phyloP scores from a whole-genome alignment of 202 grass and related monocot genomes.

The Dendrocalamus latiflorus region DNA sequence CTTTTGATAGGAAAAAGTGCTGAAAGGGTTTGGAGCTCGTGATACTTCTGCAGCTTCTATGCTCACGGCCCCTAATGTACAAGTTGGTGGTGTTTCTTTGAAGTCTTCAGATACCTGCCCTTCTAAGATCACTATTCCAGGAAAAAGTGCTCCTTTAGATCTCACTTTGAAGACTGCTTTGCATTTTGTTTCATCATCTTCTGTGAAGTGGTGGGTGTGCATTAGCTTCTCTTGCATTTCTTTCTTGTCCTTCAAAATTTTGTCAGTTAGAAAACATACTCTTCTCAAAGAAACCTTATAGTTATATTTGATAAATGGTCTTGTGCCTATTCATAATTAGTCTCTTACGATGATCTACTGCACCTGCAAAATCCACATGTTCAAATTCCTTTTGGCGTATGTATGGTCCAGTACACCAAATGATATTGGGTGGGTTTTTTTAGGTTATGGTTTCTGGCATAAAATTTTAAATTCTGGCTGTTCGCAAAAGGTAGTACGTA shows the following conservation, averaged over 20 bases:
- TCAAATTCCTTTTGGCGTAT: neutral
- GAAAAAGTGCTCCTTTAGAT: slow-evolving; percentile 68
- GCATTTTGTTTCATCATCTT: slow-evolving; percentile 74
- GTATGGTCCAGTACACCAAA: neutral
- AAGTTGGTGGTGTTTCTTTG: slow-evolving; percentile 26
- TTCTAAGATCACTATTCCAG: slow-evolving; percentile 67
- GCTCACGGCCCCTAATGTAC: slow-evolving; percentile 21
- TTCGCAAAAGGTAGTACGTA: no score
- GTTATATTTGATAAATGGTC: neutral
- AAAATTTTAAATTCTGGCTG: no score
- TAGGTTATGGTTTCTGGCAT: no score
- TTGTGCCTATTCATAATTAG: neutral
- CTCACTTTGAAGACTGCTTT: slow-evolving; percentile 81
- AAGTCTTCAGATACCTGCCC: slow-evolving; percentile 41
- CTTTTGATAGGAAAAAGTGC: slow-evolving; percentile 71
- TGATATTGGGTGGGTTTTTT: neutral
- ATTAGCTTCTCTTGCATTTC: slow-evolving; percentile 7
- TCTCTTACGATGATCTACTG: neutral
- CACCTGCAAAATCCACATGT: neutral
- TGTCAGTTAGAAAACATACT: neutral
- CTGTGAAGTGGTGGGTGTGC: slow-evolving; percentile 76
- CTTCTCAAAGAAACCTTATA: neutral
- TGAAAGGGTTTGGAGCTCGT: slow-evolving; percentile 68
- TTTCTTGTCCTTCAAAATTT: neutral
- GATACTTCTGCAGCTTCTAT: slow-evolving; percentile 37